Base-by-base conservation (phyloP, 2,329 filamentous ascomycete species). In the Colletotrichum camelliae region DNA sequence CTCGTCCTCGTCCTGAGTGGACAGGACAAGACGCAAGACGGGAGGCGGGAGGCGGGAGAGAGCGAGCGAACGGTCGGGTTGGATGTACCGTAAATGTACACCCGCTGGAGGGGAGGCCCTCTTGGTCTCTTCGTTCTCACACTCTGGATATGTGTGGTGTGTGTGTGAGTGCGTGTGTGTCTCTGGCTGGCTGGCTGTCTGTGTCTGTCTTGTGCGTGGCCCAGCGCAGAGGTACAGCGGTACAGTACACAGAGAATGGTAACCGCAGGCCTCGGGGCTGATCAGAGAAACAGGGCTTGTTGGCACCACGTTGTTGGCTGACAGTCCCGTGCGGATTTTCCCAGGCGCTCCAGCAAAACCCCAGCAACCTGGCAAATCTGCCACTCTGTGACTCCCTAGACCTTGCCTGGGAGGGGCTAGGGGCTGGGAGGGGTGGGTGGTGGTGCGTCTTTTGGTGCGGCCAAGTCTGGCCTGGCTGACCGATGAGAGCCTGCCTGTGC, bases 261-360 rank as follows among this genome's bases (percentile, higher is more conserved):
- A 24, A 57, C 48, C 55, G 57, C 27, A 64, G 58, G 35, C n/a
- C 64, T 67, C 43, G 43, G 64, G 18, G 65, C 64, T 35, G 73
- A 65, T 71, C 57, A 65, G 69, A 68, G 43, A 71, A 29, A 35
- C 74, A 68, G 64, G 74, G 70, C 70, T 72, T 66, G 71, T 65
- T 77, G 79, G 80, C 77, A 78, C 79, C 81, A 81, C 80, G 77
- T 77, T 79, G 79, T 80, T 81, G 80, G 80, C 80, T 78, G 79
- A 76, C 72, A 80, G 80, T 78, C 78, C 79, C 79, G 65, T 55
- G 75, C 58, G 35, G 62, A 48, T 58, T 68, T 72, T 73, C 75
- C 43, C 55, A 75, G 66, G 67, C 67, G 77, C 70, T 78, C 73
- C 43, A 72, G 52, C 21, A 57, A 75, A 67, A 72, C 69, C 72